Base-by-base conservation (phyloP, 2,329 filamentous ascomycete species). In the Fusarium pilosicola region DNA sequence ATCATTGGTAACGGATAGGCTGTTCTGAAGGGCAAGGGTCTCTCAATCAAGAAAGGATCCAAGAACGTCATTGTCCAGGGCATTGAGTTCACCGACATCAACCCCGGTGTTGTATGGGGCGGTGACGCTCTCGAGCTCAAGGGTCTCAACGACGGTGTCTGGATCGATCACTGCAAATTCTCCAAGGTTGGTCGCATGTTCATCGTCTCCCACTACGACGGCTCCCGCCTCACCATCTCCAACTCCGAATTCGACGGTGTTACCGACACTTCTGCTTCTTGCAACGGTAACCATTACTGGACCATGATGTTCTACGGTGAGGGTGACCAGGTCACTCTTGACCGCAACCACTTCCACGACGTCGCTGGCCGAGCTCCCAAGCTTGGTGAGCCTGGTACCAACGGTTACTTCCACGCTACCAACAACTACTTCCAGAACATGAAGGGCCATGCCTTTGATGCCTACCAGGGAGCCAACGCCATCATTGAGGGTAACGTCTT, bases 41-140 rank as follows among this genome's bases (percentile, higher is more conserved):
- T 88, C 28, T 82, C 81, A 26, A 79, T 88, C 65, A 84, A 84
- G 73, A 78, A 77, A 54, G 78, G 80, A n/a, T 80, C 79, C 34
- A 84, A 79, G 71, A 88, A 88, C 75, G 85, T 88, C 65, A 87
- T 88, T 69, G 80, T 88, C 56, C 85, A 85, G 58, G 87, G 88
- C 77, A 74, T 88, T 22, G 83, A 83, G 60, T 82, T 88, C 70
- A 85, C 84, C 70, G 64, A 80, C 36, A 82, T 87, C 55, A 85
- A 85, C 79, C 76, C 83, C 3, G 81, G 70, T 71, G 79, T 73
- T 75, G 76, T 77, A 5, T 77, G 76, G 76, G 76, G 76, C 5
- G 76, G 76, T 0, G 76, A 85, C 42, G 83, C 81, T 11, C 82
- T 85, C 46, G 84, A 83, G n/a, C 75, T 85, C 8, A 49, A 69